Base-by-base conservation (phyloP, 139 green algal genomes). In the Auxenochlorella protothecoides region DNA sequence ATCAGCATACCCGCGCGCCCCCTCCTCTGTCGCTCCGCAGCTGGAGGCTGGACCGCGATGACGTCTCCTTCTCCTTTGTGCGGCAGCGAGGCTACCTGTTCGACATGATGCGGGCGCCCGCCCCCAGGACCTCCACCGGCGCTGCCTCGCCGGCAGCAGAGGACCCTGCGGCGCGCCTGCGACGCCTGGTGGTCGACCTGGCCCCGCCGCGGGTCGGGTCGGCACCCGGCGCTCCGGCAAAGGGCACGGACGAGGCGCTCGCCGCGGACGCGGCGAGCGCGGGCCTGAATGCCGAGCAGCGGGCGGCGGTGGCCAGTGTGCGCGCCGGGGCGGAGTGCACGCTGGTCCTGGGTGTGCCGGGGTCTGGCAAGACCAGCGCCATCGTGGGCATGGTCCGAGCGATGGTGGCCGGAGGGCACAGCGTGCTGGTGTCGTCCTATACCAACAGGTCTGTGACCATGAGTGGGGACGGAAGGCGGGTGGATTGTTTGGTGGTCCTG, bases 361-460 rank as follows among this genome's bases (percentile, higher is more conserved):
- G 89, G 1, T 84, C 84, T 4, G 89, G 89, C 68, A 94, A 94
- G 78, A 92, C 88, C 55, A 88, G 81, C 69, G 85, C 85, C 59
- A 85, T 94, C n/a, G 82, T 85, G 16, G 61, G 51, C 14, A 81
- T 84, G 27, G 74, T 85, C 44, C 68, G 82, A 57, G 82, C 79
- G 7, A 79, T 96, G 63, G 74, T 90, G 63, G 71, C 63, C 0
- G 60, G 71, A 2, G 85, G 88, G 5, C 70, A 76, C 5, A 76
- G 65, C 12, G 84, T 98, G 56, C 85, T 99, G 68, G 62, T 99
- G n/a, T 89, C 87, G 12, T 84, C 87, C 8, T 96, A 98, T 85
- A 99, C 94, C 76, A 96, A 99, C 87, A 93, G 76, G 75, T 73
- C 13, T 44, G 27, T 44, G 27, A 44, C 27, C 27, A 44, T 44